Base-by-base conservation (phyloP, 345 rosid species). In the Boechera divaricarpa region DNA sequence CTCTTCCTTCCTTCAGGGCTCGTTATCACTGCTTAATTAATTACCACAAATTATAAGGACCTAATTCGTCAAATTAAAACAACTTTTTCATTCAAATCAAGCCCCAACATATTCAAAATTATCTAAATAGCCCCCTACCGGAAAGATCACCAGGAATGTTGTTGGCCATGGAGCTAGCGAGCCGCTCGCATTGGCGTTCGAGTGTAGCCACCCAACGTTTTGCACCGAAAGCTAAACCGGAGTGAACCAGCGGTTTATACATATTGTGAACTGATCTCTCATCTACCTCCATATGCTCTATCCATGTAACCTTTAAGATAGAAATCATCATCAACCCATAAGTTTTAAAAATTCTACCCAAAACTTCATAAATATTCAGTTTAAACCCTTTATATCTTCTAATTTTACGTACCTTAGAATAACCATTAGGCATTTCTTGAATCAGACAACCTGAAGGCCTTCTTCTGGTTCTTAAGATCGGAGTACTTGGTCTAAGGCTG, bases 401-500 rank as follows among this genome's bases (percentile, higher is more conserved):
- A 5, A 6, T 21, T 32, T 26, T 65, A 11, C 15, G 2, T 48
- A 92, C 99, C 99, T 95, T 95, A 0, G 99, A 95, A 86, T 92
- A 92, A 48, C 98, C 98, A 79, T 92, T 92, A 49, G 90, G 93
- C 70, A 92, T 53, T 80, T 92, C 98, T 80, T 89, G 94, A 75
- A 95, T 92, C 41, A 95, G 76, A 76, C 99, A 95, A 58, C 99
- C 99, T 0, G 99, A 95, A 36, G 98, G 97, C 86, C 98, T 88
- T 82, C 97, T 90, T 80, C 96, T 76, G 16, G 84, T 78, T 81
- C 85, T 91, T 10, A 87, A 75, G 33, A 80, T 71, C 0, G 87
- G 80, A 72, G 62, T 31, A 32, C 62, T 78, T 1, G 91, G 87
- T 62, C 88, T 83, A 33, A 91, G 72, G 72, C 75, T 91, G 68